A percentile compares a stretch with the other conserved stretches of the same genome.
Conservation (phyloP, 2,329 filamentous ascomycete genomes). For the Aureobasidium namibiae region DNA sequence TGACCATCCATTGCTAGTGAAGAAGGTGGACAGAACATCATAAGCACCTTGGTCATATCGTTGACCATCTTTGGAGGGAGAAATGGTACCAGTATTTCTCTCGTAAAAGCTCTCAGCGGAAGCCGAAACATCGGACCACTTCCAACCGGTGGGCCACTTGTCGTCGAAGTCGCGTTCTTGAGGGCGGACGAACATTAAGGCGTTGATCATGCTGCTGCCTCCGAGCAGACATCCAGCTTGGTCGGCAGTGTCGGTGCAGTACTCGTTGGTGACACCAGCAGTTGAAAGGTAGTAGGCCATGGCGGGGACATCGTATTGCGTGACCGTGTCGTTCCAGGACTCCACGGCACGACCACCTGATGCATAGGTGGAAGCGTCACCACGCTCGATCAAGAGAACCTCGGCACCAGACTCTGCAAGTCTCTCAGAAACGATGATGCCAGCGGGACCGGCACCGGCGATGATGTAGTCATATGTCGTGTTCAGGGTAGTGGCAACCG, state of each 20-base stretch:
- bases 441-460: conserved; percentile 44
- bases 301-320: conserved; percentile 31
- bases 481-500: background rate
- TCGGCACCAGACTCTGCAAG: conserved; percentile 45
- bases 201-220: conserved; percentile 47
- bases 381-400: conserved; percentile 45
- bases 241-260: conserved; percentile 23
- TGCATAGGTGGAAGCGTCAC: conserved; percentile 32
- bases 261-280: conserved; percentile 13
- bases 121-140: conserved; percentile 39
- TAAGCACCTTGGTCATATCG: conserved; percentile 43
- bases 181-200: conserved; percentile 46
- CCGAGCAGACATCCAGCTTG: conserved; percentile 41
- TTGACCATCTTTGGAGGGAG: conserved; percentile 38
- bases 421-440: conserved; percentile 44
- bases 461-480: conserved; percentile 28
- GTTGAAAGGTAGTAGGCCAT: conserved; percentile 27
- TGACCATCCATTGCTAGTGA: conserved; percentile 39
- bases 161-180: conserved; percentile 46
- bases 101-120: conserved; percentile 39
- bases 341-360: conserved; percentile 13
- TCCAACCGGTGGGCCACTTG: conserved; percentile 45
- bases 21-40: conserved; percentile 43
- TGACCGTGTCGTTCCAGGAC: conserved; percentile 28
- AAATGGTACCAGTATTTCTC: conserved; percentile 37